Conservation (phyloP, 1,284 basidiomycete species). For the Schizophyllum commune region DNA sequence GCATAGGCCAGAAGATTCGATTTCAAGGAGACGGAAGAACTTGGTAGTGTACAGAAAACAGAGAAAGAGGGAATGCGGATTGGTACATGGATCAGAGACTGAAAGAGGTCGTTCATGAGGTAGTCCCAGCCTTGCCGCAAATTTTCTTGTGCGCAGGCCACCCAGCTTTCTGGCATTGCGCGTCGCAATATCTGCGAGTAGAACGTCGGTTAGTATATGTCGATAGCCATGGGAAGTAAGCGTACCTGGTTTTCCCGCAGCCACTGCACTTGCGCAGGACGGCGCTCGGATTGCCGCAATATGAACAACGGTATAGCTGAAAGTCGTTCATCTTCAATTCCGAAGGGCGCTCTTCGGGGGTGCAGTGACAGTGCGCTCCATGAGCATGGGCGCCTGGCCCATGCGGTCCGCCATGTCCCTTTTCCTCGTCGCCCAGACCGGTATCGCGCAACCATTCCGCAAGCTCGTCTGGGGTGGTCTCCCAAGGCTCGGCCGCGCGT, state of each 20-base stretch:
- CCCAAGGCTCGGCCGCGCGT: too few relatives aligned
- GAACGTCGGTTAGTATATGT: background rate
- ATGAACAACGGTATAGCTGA: conserved; percentile 43
- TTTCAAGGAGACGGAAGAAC: too few relatives aligned
- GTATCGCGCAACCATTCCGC: conserved; percentile 47
- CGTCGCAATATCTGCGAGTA: conserved; percentile 39
- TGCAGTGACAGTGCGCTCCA: background rate
- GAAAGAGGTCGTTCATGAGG: too few relatives aligned
- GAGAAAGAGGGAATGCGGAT: too few relatives aligned
- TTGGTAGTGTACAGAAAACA: too few relatives aligned
- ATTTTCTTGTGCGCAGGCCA: conserved; percentile 39
- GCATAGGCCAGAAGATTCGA: too few relatives aligned
- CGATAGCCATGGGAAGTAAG: background rate
- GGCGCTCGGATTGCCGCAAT: conserved; percentile 52
- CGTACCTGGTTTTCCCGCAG: conserved; percentile 35
- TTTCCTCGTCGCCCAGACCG: conserved; percentile 30
- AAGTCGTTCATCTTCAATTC: conserved; percentile 18
- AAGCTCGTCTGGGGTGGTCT: conserved; percentile 49
- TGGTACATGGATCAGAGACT: too few relatives aligned
- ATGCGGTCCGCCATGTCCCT: conserved; percentile 15
- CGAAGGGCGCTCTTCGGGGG: conserved; percentile 14
- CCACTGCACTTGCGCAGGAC: conserved; percentile 42
- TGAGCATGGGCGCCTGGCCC: background rate
- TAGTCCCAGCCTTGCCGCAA: too few relatives aligned
- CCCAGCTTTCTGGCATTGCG: conserved; percentile 39